phyloP scores from a whole-genome alignment of 1,284 basidiomycete genomes.

The Boletus subluridellus region DNA sequence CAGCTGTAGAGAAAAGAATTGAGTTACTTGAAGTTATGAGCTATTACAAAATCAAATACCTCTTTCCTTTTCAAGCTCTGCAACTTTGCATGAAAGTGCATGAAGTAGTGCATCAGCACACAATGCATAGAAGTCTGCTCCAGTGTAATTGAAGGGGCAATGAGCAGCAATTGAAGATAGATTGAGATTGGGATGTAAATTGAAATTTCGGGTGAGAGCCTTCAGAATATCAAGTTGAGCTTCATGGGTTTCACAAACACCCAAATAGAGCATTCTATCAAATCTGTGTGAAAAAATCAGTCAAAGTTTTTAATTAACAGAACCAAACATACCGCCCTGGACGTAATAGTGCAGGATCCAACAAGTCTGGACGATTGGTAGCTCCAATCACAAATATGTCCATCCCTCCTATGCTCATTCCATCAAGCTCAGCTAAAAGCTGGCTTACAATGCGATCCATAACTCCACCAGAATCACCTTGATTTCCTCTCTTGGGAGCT shows the following conservation, averaged over 20 bases:
- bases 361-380: conserved; percentile 92
- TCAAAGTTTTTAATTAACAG: neutral
- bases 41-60: conserved; percentile 35
- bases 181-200: conserved; percentile 68
- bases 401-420: conserved; percentile 65
- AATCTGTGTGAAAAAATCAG: conserved; percentile 55
- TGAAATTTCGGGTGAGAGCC: conserved; percentile 92
- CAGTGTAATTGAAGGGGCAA: conserved; percentile 93
- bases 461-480: conserved; percentile 93
- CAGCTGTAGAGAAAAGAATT: conserved; percentile 35
- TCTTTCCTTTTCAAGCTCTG: conserved; percentile 72
- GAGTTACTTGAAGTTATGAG: neutral
- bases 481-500: conserved; percentile 92
- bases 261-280: conserved; percentile 95
- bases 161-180: conserved; percentile 66
- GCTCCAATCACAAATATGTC: conserved; percentile 97
- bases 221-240: conserved; percentile 86
- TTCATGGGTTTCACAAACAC: conserved; percentile 84
- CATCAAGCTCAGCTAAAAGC: conserved; percentile 93
- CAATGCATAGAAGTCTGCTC: conserved; percentile 97
- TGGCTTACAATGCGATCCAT: conserved; percentile 98
- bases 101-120: conserved; percentile 96
- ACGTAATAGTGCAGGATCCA: conserved; percentile 90
- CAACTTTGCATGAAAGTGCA: conserved; percentile 89
- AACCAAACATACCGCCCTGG: conserved; percentile 70